phyloP scores from a whole-genome alignment of 805 yeast genomes.

The Ogataea nonfermentans region DNA sequence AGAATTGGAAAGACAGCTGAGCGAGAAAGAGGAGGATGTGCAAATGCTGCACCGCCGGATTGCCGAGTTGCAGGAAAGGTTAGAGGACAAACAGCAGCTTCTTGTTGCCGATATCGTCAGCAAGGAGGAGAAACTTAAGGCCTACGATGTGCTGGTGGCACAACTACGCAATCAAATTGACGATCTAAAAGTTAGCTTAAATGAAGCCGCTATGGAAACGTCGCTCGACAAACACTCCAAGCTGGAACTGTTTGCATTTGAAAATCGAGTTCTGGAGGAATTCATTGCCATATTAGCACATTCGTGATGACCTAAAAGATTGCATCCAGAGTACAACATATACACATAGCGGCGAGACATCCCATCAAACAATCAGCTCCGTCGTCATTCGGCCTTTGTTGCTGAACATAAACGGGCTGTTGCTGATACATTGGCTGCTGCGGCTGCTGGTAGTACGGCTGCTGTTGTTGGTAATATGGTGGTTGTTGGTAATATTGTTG shows the following conservation, averaged over 20 bases:
- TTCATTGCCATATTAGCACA: conserved; percentile 18
- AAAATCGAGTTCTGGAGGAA: conserved; percentile 16
- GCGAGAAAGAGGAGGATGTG: conserved; percentile 12
- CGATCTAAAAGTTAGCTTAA: conserved; percentile 11
- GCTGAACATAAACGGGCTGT: conserved; percentile 38
- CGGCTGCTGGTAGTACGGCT: conserved; percentile 25
- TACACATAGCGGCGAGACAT: conserved; percentile 53
- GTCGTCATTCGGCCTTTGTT: conserved; percentile 39
- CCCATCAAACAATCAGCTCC: conserved; percentile 47
- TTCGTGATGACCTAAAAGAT: conserved; percentile 35
- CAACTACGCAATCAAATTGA: conserved; percentile 12
- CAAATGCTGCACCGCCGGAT: conserved; percentile 7
- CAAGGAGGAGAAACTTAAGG: conserved; percentile 9
- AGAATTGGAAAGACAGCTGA: conserved; percentile 10
- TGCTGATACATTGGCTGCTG: conserved; percentile 37
- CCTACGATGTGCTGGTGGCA: conserved; percentile 10
- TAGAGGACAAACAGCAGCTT: conserved; percentile 9
- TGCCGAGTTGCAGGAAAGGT: conserved; percentile 9
- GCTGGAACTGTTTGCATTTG: conserved; percentile 19
- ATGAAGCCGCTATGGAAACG: conserved; percentile 21
- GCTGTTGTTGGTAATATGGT: conserved; percentile 21
- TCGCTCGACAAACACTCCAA: conserved; percentile 20
- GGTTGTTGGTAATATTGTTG: conserved; percentile 30
- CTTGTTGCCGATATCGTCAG: conserved; percentile 5
- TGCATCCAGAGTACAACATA: conserved; percentile 55